These are phyloP conservation scores for Petunia hybrid DNA, from an alignment of 305 asterid genomes.

Conservation along the genomic window DNA sequence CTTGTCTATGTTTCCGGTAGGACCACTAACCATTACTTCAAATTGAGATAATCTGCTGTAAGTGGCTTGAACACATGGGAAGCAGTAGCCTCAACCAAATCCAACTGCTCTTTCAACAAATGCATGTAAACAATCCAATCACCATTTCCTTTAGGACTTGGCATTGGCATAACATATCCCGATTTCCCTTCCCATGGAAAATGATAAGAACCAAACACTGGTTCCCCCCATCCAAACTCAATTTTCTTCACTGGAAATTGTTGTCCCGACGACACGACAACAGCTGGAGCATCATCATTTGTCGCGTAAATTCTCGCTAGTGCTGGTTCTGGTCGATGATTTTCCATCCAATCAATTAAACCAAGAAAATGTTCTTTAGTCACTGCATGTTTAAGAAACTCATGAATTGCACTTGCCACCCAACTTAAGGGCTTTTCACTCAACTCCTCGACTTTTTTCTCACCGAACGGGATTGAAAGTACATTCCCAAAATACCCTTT, in stretches of 20 bases:
- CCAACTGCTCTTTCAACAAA: conserved; percentile 51
- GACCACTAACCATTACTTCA: neutral
- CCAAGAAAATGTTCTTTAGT: conserved; percentile 61
- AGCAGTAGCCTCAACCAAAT: conserved; percentile 52
- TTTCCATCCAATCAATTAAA: conserved; percentile 69
- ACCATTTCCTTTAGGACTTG: conserved; percentile 55
- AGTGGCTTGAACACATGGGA: conserved; percentile 54
- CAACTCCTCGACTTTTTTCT: conserved; percentile 43
- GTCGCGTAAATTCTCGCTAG: conserved; percentile 53
- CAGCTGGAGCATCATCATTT: conserved; percentile 54
- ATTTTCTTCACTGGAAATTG: conserved; percentile 51
- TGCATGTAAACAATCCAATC: conserved; percentile 72
- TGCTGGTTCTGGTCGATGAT: conserved; percentile 53
- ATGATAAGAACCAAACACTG: conserved; percentile 62
- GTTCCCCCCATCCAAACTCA: conserved; percentile 64
- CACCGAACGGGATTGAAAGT: conserved; percentile 64
- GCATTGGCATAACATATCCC: conserved; percentile 74
- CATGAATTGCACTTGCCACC: conserved; percentile 53
- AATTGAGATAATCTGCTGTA: conserved; percentile 43
- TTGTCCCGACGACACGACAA: conserved; percentile 65
- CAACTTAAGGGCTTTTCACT: conserved; percentile 44
- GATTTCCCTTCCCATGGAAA: conserved; percentile 67
- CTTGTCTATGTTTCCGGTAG: too few species aligned
- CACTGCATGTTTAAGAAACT: conserved; percentile 42
- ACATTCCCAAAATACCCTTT: conserved; percentile 61